Evolutionary conservation across 305 asterid genomes (phyloP).

Genomic region (Fraxinus paxiana): DNA sequence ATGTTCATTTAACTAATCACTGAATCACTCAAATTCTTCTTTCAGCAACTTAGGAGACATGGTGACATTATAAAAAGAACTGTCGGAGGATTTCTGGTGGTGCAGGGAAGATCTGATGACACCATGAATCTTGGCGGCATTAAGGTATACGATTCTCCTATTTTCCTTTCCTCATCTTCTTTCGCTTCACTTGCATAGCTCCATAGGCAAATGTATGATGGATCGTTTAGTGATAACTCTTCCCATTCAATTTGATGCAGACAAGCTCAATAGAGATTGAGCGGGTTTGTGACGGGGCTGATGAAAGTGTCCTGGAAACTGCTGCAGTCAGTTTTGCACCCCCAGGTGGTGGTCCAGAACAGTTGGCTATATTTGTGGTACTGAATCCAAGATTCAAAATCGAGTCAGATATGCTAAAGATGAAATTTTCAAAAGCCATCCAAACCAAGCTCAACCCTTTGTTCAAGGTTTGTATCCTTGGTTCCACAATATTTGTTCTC

Average conservation of each 20-base stretch:
- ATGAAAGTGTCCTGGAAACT: constrained; percentile 74
- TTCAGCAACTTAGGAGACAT: constrained; percentile 86
- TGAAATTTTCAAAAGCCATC: constrained; percentile 61
- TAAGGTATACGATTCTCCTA: constrained; percentile 44
- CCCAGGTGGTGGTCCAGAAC: constrained; percentile 81
- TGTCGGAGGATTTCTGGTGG: constrained; percentile 60
- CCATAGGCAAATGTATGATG: background rate
- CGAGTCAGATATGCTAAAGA: constrained; percentile 45
- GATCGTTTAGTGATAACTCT: background rate
- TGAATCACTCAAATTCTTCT: constrained; percentile 8
- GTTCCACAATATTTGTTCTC: background rate
- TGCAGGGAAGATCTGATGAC: constrained; percentile 93
- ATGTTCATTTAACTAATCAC: background rate
- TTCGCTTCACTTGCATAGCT: background rate
- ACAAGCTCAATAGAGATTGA: constrained; percentile 85
- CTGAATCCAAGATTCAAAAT: constrained; percentile 49
- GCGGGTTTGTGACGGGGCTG: constrained; percentile 71
- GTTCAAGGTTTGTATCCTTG: constrained; percentile 57
- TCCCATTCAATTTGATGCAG: constrained; percentile 35
- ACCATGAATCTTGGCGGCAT: constrained; percentile 98
- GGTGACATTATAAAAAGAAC: constrained; percentile 79
- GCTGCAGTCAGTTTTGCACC: constrained; percentile 78
- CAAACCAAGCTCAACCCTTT: constrained; percentile 78
- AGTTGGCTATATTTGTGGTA: constrained; percentile 64
- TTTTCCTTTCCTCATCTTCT: background rate